Base-by-base conservation (phyloP, 371 early-diverging fungal species). In the Apophysomyces ossiformis region DNA sequence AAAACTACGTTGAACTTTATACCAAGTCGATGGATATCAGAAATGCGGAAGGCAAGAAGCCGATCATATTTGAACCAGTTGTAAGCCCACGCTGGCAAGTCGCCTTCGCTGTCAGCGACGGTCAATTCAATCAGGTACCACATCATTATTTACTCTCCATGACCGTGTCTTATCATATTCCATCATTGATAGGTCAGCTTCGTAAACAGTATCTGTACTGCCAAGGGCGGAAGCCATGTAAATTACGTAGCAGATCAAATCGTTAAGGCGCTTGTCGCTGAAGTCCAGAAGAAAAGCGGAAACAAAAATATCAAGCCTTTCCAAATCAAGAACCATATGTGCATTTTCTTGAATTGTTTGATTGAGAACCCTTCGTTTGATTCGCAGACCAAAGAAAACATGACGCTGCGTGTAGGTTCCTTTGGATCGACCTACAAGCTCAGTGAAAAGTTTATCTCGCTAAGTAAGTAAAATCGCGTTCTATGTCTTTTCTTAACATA, bases 311-410 rank as follows among this genome's bases (percentile, higher is more conserved):
- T 97, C 50, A 96, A 93, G 79, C 93, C 97, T 7, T 83, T 89
- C 72, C 93, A 96, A 67, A 90, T 98, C 75, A 98, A 97, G 77
- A 93, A 84, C 58, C 94, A 96, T 65, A 86, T 99, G 77, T 96
- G 92, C 87, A 67, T 99, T 7, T 99, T 99, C 81, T 85, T 99
- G 73, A 99, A 99, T 81, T 94, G 93, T 72, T 73, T 93, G 63
- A 98, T 99, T 64, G 99, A 97, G 71, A 99, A 99, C 76, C 99
- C 99, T 5, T 83, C 97, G 0, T 99, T 99, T 79, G 99, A 99
- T 78, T 97, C 98, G 7, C 99, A 99, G 79, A 99, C 99, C 18
- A 99, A 99, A 79, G 99, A 99, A 72, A 95, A 87, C 70, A 89
- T 99, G 90, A 99, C 99, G 1, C 79, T 99, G 47, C 89, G 92